Conservation (phyloP, 2,329 filamentous ascomycete species). For the Verticillium alfalfae region DNA sequence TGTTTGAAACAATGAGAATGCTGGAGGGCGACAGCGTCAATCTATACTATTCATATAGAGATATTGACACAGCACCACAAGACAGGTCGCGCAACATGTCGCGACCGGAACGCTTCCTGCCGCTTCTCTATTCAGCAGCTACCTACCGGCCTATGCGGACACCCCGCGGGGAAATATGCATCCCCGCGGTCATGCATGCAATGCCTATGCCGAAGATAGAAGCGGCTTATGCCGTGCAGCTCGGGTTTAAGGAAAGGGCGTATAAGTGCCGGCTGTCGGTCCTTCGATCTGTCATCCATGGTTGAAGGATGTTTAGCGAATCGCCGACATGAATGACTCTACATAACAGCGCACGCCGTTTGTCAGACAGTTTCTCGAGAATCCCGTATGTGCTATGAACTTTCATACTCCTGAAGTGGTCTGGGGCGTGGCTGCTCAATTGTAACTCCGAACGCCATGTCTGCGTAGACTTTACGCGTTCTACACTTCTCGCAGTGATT, state of each 20-base stretch:
- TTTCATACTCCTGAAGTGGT: no score
- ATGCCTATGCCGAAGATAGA: neutral
- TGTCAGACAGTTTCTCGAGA: no score
- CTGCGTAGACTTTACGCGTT: no score
- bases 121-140: neutral
- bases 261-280: neutral
- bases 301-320: neutral
- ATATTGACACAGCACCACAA: neutral
- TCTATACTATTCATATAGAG: neutral
- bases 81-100: neutral
- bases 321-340: no score
- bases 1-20: neutral
- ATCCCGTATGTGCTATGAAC: no score
- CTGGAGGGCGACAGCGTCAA: neutral
- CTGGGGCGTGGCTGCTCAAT: no score
- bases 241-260: neutral
- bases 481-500: no score
- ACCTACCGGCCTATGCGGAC: neutral
- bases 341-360: no score
- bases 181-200: neutral
- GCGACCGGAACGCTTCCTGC: neutral
- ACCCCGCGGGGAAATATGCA: neutral
- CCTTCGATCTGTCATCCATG: neutral
- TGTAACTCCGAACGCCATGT: no score
- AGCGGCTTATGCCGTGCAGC: neutral